Evolutionary conservation across 2,329 filamentous ascomycete species (phyloP).

Genomic region (Arthrobotrys sinensis): DNA sequence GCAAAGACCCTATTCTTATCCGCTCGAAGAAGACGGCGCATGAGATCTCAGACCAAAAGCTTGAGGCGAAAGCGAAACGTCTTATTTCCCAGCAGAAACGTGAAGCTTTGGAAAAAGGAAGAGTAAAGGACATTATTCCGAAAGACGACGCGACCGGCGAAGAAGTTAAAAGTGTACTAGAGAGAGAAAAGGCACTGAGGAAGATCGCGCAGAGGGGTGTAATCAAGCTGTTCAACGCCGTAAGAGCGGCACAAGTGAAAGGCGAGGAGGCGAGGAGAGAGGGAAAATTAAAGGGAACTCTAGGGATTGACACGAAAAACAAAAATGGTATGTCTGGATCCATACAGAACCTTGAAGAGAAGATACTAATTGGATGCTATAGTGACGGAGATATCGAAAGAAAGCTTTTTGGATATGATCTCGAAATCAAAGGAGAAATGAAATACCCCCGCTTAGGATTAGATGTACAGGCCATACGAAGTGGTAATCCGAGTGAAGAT

Average conservation of each 20-base stretch:
- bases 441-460: background rate
- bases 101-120: constrained; percentile 84
- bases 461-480: background rate
- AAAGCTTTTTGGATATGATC: constrained; percentile 95
- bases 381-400: constrained; percentile 94
- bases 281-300: constrained; percentile 79
- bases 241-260: constrained; percentile 91
- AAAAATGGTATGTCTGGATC: constrained; percentile 73
- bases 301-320: constrained; percentile 84
- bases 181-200: constrained; percentile 67
- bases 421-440: constrained; percentile 55
- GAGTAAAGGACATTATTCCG: constrained; percentile 86
- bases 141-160: constrained; percentile 66
- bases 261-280: constrained; percentile 82
- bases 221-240: constrained; percentile 95
- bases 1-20: constrained; percentile 90
- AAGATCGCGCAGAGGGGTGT: constrained; percentile 70
- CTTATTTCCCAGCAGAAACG: constrained; percentile 86
- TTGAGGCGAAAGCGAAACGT: constrained; percentile 85
- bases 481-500: constrained; percentile 17
- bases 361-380: background rate
- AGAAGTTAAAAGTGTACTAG: constrained; percentile 70
- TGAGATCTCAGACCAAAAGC: constrained; percentile 70
- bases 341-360: background rate
- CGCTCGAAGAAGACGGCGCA: constrained; percentile 83